These are phyloP conservation scores for Psilocybe cubensis DNA, from an alignment of 768 basidiomycete species.

Conservation along the genomic window DNA sequence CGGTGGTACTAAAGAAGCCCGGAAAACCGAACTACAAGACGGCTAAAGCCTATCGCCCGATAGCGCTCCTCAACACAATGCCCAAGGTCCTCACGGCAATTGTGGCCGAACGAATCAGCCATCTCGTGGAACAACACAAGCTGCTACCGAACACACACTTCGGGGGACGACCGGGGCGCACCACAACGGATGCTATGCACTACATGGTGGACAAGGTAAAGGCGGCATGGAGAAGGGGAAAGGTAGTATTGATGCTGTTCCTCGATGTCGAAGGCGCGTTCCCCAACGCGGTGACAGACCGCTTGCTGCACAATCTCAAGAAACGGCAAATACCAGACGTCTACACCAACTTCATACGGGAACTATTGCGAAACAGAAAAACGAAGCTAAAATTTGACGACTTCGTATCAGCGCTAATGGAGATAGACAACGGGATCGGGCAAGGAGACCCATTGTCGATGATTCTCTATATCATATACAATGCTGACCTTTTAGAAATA, in stretches of 20 bases:
- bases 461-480: slow-evolving; percentile 30
- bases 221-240: slow-evolving; percentile 34
- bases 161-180: slow-evolving; percentile 38
- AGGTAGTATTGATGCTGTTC: slow-evolving; percentile 39
- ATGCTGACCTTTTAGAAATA: slow-evolving; percentile 13
- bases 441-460: slow-evolving; percentile 24
- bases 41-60: too few relatives aligned
- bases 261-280: slow-evolving; percentile 50
- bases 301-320: slow-evolving; percentile 35
- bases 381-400: slow-evolving; percentile 18
- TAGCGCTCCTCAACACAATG: too few relatives aligned
- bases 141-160: slow-evolving; percentile 40
- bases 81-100: too few relatives aligned
- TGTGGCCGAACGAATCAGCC: too few relatives aligned
- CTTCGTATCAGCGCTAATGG: slow-evolving; percentile 12
- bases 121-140: slow-evolving; percentile 29
- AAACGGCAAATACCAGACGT: slow-evolving; percentile 26
- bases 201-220: too few relatives aligned
- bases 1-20: too few relatives aligned
- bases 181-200: slow-evolving; percentile 39
- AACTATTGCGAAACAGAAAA: background rate
- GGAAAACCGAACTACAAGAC: too few relatives aligned
- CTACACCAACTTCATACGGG: slow-evolving; percentile 14
- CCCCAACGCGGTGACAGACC: slow-evolving; percentile 37
- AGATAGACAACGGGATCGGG: slow-evolving; percentile 20